A percentile compares a stretch with the other conserved stretches of the same genome.
Evolutionary conservation across 192 early-diverging fungal genomes (phyloP).

Genomic region (Spinellus fusiger): DNA sequence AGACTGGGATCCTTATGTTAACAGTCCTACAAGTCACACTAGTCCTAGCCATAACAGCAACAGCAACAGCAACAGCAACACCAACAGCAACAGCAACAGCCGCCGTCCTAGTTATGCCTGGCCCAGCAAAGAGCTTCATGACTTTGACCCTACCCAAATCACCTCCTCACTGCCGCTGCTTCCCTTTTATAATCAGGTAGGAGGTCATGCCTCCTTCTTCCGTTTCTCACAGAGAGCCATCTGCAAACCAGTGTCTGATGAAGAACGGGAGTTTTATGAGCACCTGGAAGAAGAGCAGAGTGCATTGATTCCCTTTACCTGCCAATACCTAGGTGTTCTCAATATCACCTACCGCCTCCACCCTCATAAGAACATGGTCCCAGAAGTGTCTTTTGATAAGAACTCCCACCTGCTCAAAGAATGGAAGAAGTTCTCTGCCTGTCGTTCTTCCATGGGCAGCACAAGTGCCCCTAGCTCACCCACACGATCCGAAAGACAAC

Average conservation of each 20-base stretch:
- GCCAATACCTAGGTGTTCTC: conserved; percentile 88
- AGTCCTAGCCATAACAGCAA: too few relatives aligned
- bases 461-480: too few relatives aligned
- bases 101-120: neutral
- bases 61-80: neutral
- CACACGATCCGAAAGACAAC: too few relatives aligned
- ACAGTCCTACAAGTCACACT: too few relatives aligned
- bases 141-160: conserved; percentile 29
- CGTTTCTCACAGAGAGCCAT: conserved; percentile 95
- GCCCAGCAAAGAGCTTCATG: conserved; percentile 2
- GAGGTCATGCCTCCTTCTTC: conserved; percentile 94
- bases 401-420: conserved; percentile 82
- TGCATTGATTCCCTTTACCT: conserved; percentile 81
- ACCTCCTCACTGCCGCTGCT: conserved; percentile 55
- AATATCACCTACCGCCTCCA: conserved; percentile 76
- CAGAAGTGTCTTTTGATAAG: conserved; percentile 82
- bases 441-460: too few relatives aligned
- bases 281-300: conserved; percentile 67
- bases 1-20: neutral
- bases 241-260: conserved; percentile 86
- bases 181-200: conserved; percentile 84
- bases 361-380: conserved; percentile 38
- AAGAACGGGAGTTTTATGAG: conserved; percentile 91
- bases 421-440: conserved; percentile 39
- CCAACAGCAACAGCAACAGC: neutral